Conservation (phyloP, 2,329 filamentous ascomycete species). For the Lachnellula arida region DNA sequence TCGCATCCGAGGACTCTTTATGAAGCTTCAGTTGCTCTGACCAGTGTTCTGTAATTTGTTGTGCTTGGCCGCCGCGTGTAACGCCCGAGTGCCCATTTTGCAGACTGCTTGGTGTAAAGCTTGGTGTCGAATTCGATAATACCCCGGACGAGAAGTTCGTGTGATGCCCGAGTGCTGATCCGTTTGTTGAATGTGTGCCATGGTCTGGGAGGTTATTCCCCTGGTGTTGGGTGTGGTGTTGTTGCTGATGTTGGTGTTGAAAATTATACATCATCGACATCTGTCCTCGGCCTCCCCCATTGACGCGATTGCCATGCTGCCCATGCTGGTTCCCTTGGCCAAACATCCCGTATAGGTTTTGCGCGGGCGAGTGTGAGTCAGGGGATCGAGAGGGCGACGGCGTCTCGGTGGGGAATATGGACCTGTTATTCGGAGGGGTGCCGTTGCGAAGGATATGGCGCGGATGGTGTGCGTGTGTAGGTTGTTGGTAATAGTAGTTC, state of each 20-base stretch:
- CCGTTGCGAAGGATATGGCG: slow-evolving; percentile 39
- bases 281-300: slow-evolving; percentile 56
- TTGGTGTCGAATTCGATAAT: slow-evolving; percentile 58
- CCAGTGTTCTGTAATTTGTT: slow-evolving; percentile 68
- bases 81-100: slow-evolving; percentile 53
- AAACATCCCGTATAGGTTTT: slow-evolving; percentile 56
- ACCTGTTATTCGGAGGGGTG: slow-evolving; percentile 41
- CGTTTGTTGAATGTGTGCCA: slow-evolving; percentile 48
- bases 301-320: slow-evolving; percentile 66
- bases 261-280: slow-evolving; percentile 67
- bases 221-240: slow-evolving; percentile 60
- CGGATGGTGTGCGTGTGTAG: slow-evolving; percentile 35
- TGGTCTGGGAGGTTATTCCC: slow-evolving; percentile 57
- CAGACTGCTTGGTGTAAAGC: slow-evolving; percentile 48
- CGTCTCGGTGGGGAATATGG: slow-evolving; percentile 36
- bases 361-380: slow-evolving; percentile 37
- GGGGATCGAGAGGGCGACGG: slow-evolving; percentile 55
- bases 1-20: slow-evolving; percentile 70
- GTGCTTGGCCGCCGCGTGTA: slow-evolving; percentile 46
- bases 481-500: slow-evolving; percentile 54
- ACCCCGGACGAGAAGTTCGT: slow-evolving; percentile 59
- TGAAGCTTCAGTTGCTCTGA: slow-evolving; percentile 78
- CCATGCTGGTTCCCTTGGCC: slow-evolving; percentile 64
- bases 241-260: slow-evolving; percentile 51
- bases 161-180: slow-evolving; percentile 53